A percentile compares a stretch with the other conserved stretches of the same genome.
phyloP scores from a whole-genome alignment of 2,329 filamentous ascomycete species.

The Podosphaera leucotricha region DNA sequence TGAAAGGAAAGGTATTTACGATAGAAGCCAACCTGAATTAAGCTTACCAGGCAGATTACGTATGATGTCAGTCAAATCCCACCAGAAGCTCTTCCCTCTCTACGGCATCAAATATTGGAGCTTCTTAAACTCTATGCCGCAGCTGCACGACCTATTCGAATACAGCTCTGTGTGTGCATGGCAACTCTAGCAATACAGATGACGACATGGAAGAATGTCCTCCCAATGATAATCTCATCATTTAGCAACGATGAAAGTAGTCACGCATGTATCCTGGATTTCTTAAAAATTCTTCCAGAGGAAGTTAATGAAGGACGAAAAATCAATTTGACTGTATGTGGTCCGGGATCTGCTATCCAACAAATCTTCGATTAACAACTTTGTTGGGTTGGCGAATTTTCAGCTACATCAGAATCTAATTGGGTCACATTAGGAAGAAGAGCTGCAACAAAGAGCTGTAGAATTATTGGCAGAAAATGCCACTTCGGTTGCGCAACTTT shows the following conservation, averaged over 20 bases:
- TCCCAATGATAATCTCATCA: constrained; percentile 55
- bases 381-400: constrained; percentile 16
- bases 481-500: constrained; percentile 59
- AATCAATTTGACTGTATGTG: constrained; percentile 84
- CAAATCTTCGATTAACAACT: constrained; percentile 14
- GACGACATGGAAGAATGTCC: constrained; percentile 82
- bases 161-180: constrained; percentile 85
- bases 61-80: constrained; percentile 87
- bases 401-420: constrained; percentile 23
- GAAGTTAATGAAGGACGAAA: constrained; percentile 98
- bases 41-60: constrained; percentile 44
- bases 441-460: constrained; percentile 61
- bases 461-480: constrained; percentile 85
- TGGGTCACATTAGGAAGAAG: constrained; percentile 58
- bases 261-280: constrained; percentile 78
- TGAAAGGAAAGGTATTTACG: constrained; percentile 75
- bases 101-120: constrained; percentile 64
- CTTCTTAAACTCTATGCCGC: constrained; percentile 61
- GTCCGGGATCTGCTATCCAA: constrained; percentile 31
- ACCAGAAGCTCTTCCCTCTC: constrained; percentile 43
- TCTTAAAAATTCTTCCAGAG: constrained; percentile 87
- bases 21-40: neutral
- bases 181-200: constrained; percentile 92
- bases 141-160: constrained; percentile 63
- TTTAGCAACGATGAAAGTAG: constrained; percentile 56